Evolutionary conservation across 495 filamentous ascomycete species (phyloP).

Genomic region (Glutinoglossum americanum): DNA sequence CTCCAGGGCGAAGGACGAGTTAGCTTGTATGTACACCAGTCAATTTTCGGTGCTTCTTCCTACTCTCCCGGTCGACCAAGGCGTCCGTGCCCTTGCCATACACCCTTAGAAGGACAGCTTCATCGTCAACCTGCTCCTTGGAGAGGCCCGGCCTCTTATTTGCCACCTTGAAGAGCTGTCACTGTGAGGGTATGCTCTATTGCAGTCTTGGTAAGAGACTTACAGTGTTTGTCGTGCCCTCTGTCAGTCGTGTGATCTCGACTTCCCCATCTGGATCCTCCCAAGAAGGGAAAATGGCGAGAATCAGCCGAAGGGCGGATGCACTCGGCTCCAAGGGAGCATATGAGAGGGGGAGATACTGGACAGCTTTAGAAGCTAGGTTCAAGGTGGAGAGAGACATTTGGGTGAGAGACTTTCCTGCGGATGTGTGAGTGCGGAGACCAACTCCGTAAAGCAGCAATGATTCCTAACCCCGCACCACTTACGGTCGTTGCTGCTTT

Average conservation of each 20-base stretch:
- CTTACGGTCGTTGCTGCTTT: too few species aligned
- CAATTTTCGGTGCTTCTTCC: slow-evolving; percentile 15
- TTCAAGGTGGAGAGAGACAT: too few species aligned
- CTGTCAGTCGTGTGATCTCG: slow-evolving; percentile 77
- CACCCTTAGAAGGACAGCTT: slow-evolving; percentile 77
- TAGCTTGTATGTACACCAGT: not conserved
- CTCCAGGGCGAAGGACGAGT: slow-evolving; percentile 4
- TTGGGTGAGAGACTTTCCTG: too few species aligned
- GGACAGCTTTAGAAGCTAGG: slow-evolving; percentile 5
- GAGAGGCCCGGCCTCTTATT: slow-evolving; percentile 57
- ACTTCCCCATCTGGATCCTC: slow-evolving; percentile 48
- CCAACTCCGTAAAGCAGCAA: too few species aligned
- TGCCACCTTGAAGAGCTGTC: slow-evolving; percentile 60
- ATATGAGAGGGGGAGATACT: slow-evolving; percentile 54
- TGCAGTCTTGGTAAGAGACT: slow-evolving; percentile 9
- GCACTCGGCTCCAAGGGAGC: slow-evolving; percentile 47
- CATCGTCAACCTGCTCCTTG: slow-evolving; percentile 56
- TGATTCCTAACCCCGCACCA: too few species aligned
- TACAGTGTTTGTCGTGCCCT: slow-evolving; percentile 94
- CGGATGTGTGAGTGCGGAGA: too few species aligned
- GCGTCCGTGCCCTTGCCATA: slow-evolving; percentile 90
- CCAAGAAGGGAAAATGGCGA: slow-evolving; percentile 71
- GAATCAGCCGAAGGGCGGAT: slow-evolving; percentile 57
- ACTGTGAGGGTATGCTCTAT: too few species aligned
- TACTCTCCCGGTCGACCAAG: slow-evolving; percentile 89